A percentile compares a stretch with the other conserved stretches of the same genome.
Conservation (phyloP, 2,329 filamentous ascomycete genomes). For the Botryosphaeria agaves region DNA sequence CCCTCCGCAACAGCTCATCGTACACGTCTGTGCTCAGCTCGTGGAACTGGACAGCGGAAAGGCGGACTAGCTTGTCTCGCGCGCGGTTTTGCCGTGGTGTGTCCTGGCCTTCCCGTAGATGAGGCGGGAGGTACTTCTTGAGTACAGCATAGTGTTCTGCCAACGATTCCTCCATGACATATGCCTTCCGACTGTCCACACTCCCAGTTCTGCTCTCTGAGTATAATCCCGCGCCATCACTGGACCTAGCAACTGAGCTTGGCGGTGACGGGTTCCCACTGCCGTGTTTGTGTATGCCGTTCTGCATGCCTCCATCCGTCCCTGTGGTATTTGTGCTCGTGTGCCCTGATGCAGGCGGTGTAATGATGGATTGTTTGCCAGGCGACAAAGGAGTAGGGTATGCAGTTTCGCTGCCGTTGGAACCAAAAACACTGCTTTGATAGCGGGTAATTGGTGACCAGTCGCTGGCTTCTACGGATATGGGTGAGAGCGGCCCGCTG, state of each 20-base stretch:
- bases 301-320: slow-evolving; percentile 16
- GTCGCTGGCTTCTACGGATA: slow-evolving; percentile 66
- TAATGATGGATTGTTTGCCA: slow-evolving; percentile 7
- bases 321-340: slow-evolving; percentile 19
- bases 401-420: slow-evolving; percentile 20
- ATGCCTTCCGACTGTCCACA: slow-evolving; percentile 40
- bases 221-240: slow-evolving; percentile 55
- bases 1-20: slow-evolving; percentile 80
- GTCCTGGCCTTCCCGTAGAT: slow-evolving; percentile 55
- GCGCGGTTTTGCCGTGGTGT: slow-evolving; percentile 71
- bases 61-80: slow-evolving; percentile 78
- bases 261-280: slow-evolving; percentile 59
- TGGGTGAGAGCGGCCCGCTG: slow-evolving; percentile 45
- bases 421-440: too few relatives aligned
- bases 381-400: slow-evolving; percentile 5
- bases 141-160: slow-evolving; percentile 69
- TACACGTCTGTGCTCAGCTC: slow-evolving; percentile 96
- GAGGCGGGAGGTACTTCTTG: slow-evolving; percentile 54
- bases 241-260: slow-evolving; percentile 72
- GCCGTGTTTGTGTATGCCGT: slow-evolving; percentile 35
- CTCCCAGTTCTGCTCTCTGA: slow-evolving; percentile 32
- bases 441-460: slow-evolving; percentile 59
- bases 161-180: slow-evolving; percentile 49
- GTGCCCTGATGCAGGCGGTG: slow-evolving; percentile 19
- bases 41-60: slow-evolving; percentile 87